These are phyloP conservation scores for Cornus suecica DNA, from an alignment of 148 eudicot genomes.

Conservation along the genomic window DNA sequence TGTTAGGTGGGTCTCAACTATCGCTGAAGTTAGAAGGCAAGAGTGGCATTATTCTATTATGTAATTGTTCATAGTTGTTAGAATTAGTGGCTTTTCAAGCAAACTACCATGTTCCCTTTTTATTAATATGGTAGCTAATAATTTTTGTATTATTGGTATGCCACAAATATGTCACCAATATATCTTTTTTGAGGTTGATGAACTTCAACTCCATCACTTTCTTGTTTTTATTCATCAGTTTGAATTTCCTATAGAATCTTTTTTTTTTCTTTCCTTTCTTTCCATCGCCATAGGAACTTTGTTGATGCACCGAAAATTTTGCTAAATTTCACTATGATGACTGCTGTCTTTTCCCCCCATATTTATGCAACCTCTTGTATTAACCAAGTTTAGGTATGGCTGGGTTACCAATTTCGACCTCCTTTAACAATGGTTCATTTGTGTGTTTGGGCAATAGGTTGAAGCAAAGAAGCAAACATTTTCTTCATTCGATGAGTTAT, in stretches of 20 bases:
- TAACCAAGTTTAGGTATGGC: not conserved
- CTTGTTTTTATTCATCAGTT: not conserved
- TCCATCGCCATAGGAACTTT: not conserved
- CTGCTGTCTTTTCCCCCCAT: not conserved
- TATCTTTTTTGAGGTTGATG: not conserved
- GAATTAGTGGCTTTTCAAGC: too few relatives aligned
- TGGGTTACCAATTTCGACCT: not conserved
- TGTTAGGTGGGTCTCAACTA: not conserved
- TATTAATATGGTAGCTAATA: not conserved
- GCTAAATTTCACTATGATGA: not conserved
- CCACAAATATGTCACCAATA: not conserved
- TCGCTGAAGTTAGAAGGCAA: not conserved
- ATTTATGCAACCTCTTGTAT: not conserved
- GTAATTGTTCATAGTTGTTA: not conserved
- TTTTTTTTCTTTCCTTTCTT: not conserved
- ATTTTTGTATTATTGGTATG: not conserved
- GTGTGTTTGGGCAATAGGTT: conserved; percentile 38
- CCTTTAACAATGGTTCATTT: not conserved
- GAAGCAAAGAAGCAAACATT: conserved; percentile 73
- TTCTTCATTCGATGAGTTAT: conserved; percentile 67
- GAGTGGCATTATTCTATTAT: not conserved
- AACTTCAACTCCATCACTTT: not conserved
- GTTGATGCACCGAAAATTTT: not conserved
- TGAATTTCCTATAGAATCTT: not conserved
- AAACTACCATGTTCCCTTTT: not conserved